Percentiles rank a stretch among this genome's conserved stretches.
These are phyloP conservation scores for Apostasia shenzhenica DNA, from an alignment of 106 monocot genomes.

Conservation along the genomic window DNA sequence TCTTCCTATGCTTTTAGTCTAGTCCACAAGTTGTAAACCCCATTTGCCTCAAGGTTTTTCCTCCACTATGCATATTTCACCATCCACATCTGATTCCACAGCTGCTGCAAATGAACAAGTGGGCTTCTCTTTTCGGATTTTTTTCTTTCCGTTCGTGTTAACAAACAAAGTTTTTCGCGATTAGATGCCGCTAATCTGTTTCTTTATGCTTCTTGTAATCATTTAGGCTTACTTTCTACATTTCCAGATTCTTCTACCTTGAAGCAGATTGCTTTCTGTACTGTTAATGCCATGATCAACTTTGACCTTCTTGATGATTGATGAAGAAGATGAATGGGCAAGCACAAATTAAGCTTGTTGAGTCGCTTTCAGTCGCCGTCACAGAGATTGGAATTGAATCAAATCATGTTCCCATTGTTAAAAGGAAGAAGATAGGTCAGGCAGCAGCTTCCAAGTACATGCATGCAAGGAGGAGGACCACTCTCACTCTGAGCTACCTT, in stretches of 20 bases:
- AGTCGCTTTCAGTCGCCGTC: constrained; percentile 2
- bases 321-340: neutral
- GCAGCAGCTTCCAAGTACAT: neutral
- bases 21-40: neutral
- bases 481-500: neutral
- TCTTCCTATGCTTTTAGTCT: neutral
- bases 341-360: neutral
- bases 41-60: neutral
- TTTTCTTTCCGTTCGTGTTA: too few species aligned
- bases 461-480: constrained; percentile 2
- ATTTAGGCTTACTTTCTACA: too few species aligned
- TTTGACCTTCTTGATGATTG: neutral
- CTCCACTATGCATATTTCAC: neutral
- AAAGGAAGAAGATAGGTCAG: neutral
- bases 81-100: constrained; percentile 5
- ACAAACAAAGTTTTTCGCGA: too few species aligned
- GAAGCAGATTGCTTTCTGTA: neutral
- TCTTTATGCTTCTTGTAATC: too few species aligned
- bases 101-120: neutral
- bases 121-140: neutral
- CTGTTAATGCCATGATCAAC: neutral
- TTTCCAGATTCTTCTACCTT: too few species aligned
- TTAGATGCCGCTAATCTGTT: too few species aligned
- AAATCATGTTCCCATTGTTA: neutral
- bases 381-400: constrained; percentile 3